A percentile compares a stretch with the other conserved stretches of the same genome.
These are phyloP conservation scores for Sporothrix pseudoabietina DNA, from an alignment of 2,329 filamentous ascomycete species.

Conservation along the genomic window DNA sequence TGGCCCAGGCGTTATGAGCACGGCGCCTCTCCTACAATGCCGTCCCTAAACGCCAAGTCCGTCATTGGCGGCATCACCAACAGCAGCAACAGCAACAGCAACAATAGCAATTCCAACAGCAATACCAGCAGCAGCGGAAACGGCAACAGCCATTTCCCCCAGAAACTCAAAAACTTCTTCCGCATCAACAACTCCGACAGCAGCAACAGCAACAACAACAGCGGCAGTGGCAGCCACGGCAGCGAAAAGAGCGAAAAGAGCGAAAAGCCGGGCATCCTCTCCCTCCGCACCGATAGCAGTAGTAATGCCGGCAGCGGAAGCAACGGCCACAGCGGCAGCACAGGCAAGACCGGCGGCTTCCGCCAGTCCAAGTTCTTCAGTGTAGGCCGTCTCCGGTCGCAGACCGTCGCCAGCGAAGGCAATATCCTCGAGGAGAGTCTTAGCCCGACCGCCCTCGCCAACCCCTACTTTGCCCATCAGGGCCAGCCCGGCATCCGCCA, in stretches of 20 bases:
- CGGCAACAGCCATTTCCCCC: conserved; percentile 63
- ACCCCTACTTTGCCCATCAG: conserved; percentile 97
- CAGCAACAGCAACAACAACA: conserved; percentile 39
- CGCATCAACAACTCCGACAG: conserved; percentile 59
- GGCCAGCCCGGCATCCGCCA: conserved; percentile 90
- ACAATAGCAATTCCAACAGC: conserved; percentile 28
- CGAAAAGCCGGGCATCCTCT: conserved; percentile 16
- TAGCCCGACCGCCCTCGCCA: conserved; percentile 90
- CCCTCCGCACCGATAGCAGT: conserved; percentile 23
- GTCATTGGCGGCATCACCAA: conserved; percentile 62
- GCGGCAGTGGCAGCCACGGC: conserved; percentile 43
- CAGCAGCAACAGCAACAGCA: conserved; percentile 47
- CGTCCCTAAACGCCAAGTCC: conserved; percentile 52
- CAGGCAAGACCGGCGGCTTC: conserved; percentile 66
- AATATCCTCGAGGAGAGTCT: conserved; percentile 85
- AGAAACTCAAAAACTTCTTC: conserved; percentile 72
- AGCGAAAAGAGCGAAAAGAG: conserved; percentile 37
- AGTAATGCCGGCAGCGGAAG: conserved; percentile 1
- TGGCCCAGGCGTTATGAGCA: conserved; percentile 36
- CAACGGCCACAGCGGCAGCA: conserved; percentile 29
- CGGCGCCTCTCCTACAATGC: conserved; percentile 35
- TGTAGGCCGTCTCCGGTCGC: conserved; percentile 83
- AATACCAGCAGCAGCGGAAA: conserved; percentile 45
- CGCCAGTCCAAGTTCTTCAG: conserved; percentile 88
- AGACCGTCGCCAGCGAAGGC: conserved; percentile 90